Conservation (phyloP, 2,329 filamentous ascomycete genomes). For the Chrysosporium keratinophilum region DNA sequence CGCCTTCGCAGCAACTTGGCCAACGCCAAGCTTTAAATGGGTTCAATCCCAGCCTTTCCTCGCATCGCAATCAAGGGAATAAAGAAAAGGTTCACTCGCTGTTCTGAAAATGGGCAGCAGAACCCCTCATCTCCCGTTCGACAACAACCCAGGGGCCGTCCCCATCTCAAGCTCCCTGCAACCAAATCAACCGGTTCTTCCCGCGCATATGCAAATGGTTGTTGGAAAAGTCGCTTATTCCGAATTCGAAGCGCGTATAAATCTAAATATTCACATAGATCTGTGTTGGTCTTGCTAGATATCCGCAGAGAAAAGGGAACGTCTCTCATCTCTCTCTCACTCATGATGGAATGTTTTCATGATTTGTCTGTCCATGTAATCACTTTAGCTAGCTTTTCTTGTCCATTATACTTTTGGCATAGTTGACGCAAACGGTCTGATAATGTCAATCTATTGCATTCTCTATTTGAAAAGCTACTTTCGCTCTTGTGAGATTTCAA, state of each 20-base stretch:
- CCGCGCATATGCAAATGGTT: not conserved
- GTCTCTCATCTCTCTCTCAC: not conserved
- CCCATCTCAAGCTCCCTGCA: not conserved
- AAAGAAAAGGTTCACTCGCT: not conserved
- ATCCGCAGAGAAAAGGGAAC: not conserved
- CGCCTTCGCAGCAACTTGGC: conserved; percentile 65
- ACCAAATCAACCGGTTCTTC: not conserved
- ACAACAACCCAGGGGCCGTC: not conserved
- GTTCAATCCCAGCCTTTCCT: not conserved
- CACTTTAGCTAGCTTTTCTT: not conserved
- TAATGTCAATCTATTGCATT: not conserved
- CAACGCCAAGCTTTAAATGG: conserved; percentile 14
- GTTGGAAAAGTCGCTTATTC: not conserved
- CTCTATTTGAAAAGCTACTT: not conserved
- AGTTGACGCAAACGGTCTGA: not conserved
- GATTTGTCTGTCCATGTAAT: conserved; percentile 5
- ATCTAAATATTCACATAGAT: conserved; percentile 3
- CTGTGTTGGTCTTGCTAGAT: conserved; percentile 4
- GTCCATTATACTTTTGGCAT: not conserved
- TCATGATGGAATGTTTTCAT: conserved; percentile 3
- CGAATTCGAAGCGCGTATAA: not conserved
- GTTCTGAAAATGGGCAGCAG: too few relatives aligned
- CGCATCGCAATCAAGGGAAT: not conserved
- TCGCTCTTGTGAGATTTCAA: too few relatives aligned
- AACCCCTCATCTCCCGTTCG: not conserved